Conservation (phyloP, 768 basidiomycete species). For the Leccinellum albellum region DNA sequence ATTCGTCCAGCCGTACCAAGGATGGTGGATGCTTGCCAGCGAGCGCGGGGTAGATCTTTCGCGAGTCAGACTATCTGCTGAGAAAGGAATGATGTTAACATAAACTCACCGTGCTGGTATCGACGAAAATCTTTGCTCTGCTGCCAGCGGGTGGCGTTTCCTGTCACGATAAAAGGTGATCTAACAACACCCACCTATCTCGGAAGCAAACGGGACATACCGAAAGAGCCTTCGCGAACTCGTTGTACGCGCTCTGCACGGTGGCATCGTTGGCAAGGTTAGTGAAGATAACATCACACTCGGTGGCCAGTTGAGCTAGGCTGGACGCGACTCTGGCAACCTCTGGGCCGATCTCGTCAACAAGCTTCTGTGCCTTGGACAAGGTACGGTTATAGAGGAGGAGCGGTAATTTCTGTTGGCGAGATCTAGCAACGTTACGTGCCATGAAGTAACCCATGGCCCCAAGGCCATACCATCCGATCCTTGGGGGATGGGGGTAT, state of each 20-base stretch:
- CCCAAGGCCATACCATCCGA: slow-evolving; percentile 51
- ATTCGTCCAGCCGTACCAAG: background rate
- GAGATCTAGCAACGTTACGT: slow-evolving; percentile 65
- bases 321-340: slow-evolving; percentile 54
- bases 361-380: slow-evolving; percentile 56
- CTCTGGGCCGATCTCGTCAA: slow-evolving; percentile 50
- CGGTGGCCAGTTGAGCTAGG: slow-evolving; percentile 54
- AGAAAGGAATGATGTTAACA: background rate
- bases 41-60: slow-evolving; percentile 53
- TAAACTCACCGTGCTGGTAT: slow-evolving; percentile 73
- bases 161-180: slow-evolving; percentile 30
- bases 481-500: slow-evolving; percentile 31
- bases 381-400: slow-evolving; percentile 74
- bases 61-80: slow-evolving; percentile 7
- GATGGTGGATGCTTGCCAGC: slow-evolving; percentile 34
- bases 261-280: slow-evolving; percentile 70
- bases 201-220: slow-evolving; percentile 31
- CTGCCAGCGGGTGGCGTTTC: slow-evolving; percentile 34
- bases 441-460: slow-evolving; percentile 78
- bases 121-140: slow-evolving; percentile 73
- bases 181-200: background rate
- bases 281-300: slow-evolving; percentile 75
- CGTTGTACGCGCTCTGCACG: slow-evolving; percentile 58
- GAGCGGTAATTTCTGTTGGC: slow-evolving; percentile 36
- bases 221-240: slow-evolving; percentile 56